Evolutionary conservation across 2,329 filamentous ascomycete genomes (phyloP).

Genomic region (Aureobasidium sp.): DNA sequence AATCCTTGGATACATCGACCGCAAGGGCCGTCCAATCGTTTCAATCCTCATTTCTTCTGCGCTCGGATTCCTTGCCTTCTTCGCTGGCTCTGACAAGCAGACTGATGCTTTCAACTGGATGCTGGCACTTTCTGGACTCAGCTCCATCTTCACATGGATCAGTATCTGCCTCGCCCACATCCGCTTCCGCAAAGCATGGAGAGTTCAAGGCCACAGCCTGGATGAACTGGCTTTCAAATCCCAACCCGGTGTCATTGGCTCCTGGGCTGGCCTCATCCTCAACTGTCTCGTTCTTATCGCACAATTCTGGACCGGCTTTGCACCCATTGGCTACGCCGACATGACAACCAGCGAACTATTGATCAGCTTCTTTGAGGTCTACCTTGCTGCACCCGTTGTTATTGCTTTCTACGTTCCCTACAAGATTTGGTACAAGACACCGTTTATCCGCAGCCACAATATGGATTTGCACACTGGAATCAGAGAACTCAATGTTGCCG

Average conservation of each 20-base stretch:
- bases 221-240: slow-evolving; percentile 74
- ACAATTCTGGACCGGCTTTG: slow-evolving; percentile 74
- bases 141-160: slow-evolving; percentile 70
- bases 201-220: slow-evolving; percentile 54
- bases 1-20: slow-evolving; percentile 55
- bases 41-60: slow-evolving; percentile 37
- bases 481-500: slow-evolving; percentile 73
- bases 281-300: slow-evolving; percentile 70
- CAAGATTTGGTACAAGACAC: slow-evolving; percentile 67
- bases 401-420: slow-evolving; percentile 63
- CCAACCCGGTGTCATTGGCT: slow-evolving; percentile 71
- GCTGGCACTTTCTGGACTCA: slow-evolving; percentile 63
- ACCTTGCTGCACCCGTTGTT: slow-evolving; percentile 61
- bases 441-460: slow-evolving; percentile 58
- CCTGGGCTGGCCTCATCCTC: slow-evolving; percentile 69
- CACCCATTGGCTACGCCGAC: slow-evolving; percentile 56
- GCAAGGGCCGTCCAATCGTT: slow-evolving; percentile 52
- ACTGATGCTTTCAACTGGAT: slow-evolving; percentile 55
- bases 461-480: slow-evolving; percentile 87
- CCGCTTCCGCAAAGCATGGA: slow-evolving; percentile 58
- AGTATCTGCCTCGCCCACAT: slow-evolving; percentile 60
- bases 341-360: slow-evolving; percentile 44
- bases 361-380: slow-evolving; percentile 65
- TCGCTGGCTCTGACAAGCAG: slow-evolving; percentile 40
- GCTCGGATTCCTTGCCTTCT: slow-evolving; percentile 55